A percentile compares a stretch with the other conserved stretches of the same genome.
Conservation (phyloP, 768 basidiomycete genomes). For the Boletus rex-veris region DNA sequence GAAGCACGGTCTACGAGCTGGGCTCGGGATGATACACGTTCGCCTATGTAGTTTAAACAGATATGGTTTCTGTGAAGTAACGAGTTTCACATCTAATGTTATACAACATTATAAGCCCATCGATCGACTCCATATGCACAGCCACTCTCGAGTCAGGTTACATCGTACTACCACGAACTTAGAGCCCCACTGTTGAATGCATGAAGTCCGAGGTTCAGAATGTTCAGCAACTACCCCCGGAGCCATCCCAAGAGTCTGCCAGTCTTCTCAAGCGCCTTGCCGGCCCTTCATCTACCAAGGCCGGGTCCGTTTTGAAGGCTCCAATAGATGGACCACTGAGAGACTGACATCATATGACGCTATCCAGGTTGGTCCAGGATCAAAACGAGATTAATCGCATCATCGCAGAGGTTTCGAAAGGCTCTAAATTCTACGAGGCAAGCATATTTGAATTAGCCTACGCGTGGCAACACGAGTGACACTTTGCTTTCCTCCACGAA, state of each 20-base stretch:
- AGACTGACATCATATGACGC: constrained; percentile 10
- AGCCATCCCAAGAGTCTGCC: constrained; percentile 56
- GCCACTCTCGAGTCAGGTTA: neutral
- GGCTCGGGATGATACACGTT: constrained; percentile 3
- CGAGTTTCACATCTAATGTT: neutral
- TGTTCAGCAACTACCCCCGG: constrained; percentile 20
- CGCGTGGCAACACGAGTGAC: constrained; percentile 1
- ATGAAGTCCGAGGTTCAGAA: constrained; percentile 23
- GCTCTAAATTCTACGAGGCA: constrained; percentile 89
- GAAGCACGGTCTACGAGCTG: constrained; percentile 7
- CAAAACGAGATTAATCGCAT: constrained; percentile 83
- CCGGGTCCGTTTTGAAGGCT: constrained; percentile 54
- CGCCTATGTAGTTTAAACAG: neutral
- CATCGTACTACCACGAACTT: neutral
- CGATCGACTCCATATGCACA: neutral
- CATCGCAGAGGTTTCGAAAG: constrained; percentile 88
- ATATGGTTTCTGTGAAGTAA: neutral
- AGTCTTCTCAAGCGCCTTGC: constrained; percentile 79
- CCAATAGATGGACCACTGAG: neutral
- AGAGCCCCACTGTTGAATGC: neutral
- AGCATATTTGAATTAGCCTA: constrained; percentile 13
- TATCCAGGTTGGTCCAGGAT: constrained; percentile 61
- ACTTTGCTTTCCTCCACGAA: neutral
- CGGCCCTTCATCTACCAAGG: constrained; percentile 86
- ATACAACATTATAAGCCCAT: no score